Evolutionary conservation across 257 asterid genomes (phyloP).

Genomic region (Solanum peruvianum): DNA sequence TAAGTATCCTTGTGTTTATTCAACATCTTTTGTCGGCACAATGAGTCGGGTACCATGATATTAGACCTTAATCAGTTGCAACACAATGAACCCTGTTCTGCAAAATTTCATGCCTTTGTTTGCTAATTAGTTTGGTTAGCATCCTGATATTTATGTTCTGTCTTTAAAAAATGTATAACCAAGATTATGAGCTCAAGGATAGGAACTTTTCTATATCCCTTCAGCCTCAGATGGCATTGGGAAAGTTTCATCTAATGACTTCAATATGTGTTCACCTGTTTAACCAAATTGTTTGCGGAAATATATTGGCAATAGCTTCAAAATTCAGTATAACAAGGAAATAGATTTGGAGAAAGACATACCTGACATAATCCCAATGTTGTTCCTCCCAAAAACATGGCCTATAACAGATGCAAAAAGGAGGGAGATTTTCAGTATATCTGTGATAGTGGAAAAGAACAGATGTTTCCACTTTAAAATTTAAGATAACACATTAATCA

Average conservation of each 20-base stretch:
- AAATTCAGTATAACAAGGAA: too few species aligned
- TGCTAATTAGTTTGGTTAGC: background rate
- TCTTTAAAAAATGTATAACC: background rate
- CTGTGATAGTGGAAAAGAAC: too few species aligned
- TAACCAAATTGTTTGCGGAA: background rate
- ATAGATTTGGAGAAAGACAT: too few species aligned
- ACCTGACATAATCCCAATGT: too few species aligned
- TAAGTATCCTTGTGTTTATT: background rate
- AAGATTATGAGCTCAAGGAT: background rate
- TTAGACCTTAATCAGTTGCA: background rate
- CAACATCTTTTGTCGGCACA: background rate
- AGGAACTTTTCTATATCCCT: background rate
- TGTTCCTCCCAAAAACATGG: too few species aligned
- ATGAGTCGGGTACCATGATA: background rate
- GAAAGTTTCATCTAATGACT: background rate
- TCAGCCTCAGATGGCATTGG: background rate
- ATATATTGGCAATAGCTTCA: background rate
- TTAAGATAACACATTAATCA: too few species aligned
- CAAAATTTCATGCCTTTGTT: background rate
- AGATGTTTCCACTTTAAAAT: too few species aligned
- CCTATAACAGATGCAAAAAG: too few species aligned
- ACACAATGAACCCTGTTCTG: background rate
- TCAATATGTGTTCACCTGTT: background rate
- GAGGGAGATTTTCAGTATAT: too few species aligned
- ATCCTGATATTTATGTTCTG: background rate